Evolutionary conservation across 2,329 filamentous ascomycete species (phyloP), one percentile per base, ranked within the genome.

Genomic region (Neofusicoccum umdonicola): DNA sequence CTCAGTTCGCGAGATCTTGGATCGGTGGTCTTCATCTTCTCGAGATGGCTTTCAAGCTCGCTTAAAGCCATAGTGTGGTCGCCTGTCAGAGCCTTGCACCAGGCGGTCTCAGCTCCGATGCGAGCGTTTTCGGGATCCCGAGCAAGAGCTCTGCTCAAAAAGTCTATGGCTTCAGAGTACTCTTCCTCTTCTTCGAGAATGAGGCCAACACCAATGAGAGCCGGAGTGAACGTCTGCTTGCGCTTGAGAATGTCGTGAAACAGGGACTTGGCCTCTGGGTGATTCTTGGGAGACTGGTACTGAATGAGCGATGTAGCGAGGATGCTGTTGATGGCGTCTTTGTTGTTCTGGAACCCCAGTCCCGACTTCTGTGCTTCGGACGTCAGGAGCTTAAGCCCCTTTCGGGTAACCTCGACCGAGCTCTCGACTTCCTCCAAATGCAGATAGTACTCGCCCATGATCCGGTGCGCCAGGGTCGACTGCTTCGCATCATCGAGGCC

Each of bases 171-270:
- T 71, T 92, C 85, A 52, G 86, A 83, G 71, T 91, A 97, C 67
- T 98, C 90, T 71, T 97, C 90, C 68, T 97, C 93, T 71, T 98
- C 95, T 76, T 97, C 93, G 52, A 93, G 89, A 45, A 99, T 94
- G 27, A 98, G 79, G 1, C 95, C 96, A 39, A 97, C 87, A 0
- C 95, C 95, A 51, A 98, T 91, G 67, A 99, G 81, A 2, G 93
- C 93, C 35, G 88, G 81, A 0, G 93, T 96, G 0, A 90, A 93
- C 2, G 86, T 87, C 1, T 88, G 84, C 64, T 96, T 92, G 31
- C 90, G 86, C 54, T 86, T 82, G 0, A 99, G 83, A 4, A 98
- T 90, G 35, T 85, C 85, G 69, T 97, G 88, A 69, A 99, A 98
- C 0, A 97, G 83, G n/a, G 78, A 78, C 73, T 92, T 94, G 2